Evolutionary conservation across 1,284 basidiomycete species (phyloP).

Genomic region (Xerocomus minutiporus): DNA sequence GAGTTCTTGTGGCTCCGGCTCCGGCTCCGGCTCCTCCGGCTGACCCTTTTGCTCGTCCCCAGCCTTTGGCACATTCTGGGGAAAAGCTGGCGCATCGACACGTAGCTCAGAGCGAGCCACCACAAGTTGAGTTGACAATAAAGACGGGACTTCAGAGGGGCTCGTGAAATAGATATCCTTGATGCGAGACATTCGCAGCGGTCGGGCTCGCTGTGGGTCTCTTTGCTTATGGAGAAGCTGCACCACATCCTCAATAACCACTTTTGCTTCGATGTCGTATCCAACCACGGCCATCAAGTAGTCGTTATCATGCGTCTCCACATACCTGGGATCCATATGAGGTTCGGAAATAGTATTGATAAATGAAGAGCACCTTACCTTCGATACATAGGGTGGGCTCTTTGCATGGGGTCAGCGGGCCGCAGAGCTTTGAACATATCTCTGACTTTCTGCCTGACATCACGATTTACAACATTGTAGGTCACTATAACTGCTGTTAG

Average conservation of each 20-base stretch:
- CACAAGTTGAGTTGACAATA: slow-evolving; percentile 17
- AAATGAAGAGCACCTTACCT: slow-evolving; percentile 4
- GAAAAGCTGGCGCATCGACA: slow-evolving; percentile 15
- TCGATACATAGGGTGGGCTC: slow-evolving; percentile 12
- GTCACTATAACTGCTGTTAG: slow-evolving; percentile 12
- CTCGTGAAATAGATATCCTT: slow-evolving; percentile 14
- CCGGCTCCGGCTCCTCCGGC: neutral
- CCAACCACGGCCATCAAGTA: slow-evolving; percentile 16
- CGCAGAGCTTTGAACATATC: slow-evolving; percentile 14
- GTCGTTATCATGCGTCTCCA: neutral
- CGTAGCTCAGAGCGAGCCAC: slow-evolving; percentile 16
- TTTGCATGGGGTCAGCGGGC: slow-evolving; percentile 2
- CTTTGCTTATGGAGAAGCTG: slow-evolving; percentile 21
- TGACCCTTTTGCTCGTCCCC: slow-evolving; percentile 1
- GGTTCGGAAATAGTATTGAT: too few species aligned
- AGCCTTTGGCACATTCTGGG: neutral
- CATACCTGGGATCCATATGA: slow-evolving; percentile 13
- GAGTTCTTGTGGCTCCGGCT: neutral
- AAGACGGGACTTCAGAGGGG: slow-evolving; percentile 18
- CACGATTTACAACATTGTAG: slow-evolving; percentile 10
- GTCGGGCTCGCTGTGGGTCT: neutral
- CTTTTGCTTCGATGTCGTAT: slow-evolving; percentile 16
- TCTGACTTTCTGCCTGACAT: slow-evolving; percentile 12
- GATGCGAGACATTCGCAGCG: slow-evolving; percentile 12
- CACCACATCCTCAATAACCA: slow-evolving; percentile 22